Evolutionary conservation across 768 basidiomycete species (phyloP).

Genomic region (Cystobasidium tubakii): DNA sequence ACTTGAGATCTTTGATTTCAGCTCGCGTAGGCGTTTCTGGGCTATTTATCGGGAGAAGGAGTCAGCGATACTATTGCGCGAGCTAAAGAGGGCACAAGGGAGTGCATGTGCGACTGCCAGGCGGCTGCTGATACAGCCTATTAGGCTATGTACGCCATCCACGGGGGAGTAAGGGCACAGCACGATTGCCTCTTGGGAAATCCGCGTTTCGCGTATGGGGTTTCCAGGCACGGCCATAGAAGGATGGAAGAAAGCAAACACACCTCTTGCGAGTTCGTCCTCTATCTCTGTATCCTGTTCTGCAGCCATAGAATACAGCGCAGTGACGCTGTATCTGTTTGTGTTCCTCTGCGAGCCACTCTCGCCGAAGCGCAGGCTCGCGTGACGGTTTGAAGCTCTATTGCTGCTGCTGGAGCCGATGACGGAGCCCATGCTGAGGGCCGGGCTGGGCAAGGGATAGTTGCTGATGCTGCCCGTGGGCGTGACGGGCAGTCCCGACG

Average conservation of each 20-base stretch:
- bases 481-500: not conserved
- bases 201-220: too few relatives aligned
- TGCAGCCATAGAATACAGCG: constrained; percentile 93
- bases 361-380: constrained; percentile 23
- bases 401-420: not conserved
- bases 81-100: not conserved
- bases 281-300: constrained; percentile 98
- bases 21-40: constrained; percentile 90
- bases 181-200: not conserved
- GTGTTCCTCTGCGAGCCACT: constrained; percentile 67
- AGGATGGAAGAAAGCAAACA: constrained; percentile 46
- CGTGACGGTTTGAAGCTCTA: constrained; percentile 16
- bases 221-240: too few relatives aligned
- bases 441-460: not conserved
- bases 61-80: not conserved
- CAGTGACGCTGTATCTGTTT: constrained; percentile 92
- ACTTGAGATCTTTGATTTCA: constrained; percentile 93
- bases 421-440: not conserved
- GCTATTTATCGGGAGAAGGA: constrained; percentile 56
- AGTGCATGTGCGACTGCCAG: not conserved
- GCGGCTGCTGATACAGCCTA: not conserved
- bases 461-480: constrained; percentile 3
- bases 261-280: constrained; percentile 89
- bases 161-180: not conserved
- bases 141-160: too few relatives aligned